Conservation (phyloP, 371 early-diverging fungal species). For the Rhizopus delemar region DNA sequence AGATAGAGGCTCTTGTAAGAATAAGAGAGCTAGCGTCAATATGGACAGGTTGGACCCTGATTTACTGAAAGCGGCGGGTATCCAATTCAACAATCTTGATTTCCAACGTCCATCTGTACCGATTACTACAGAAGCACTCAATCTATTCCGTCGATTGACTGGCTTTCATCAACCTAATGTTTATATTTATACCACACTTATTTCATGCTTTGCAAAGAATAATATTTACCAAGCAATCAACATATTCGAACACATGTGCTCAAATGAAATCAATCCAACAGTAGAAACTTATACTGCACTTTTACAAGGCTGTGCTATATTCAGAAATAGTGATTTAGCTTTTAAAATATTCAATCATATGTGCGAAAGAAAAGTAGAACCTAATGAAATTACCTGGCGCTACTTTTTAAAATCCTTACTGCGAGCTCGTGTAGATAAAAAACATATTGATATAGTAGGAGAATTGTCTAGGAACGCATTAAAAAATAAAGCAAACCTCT, state of each 20-base stretch:
- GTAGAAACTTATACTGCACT: constrained; percentile 43
- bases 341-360: constrained; percentile 39
- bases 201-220: constrained; percentile 47
- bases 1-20: constrained; percentile 7
- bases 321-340: constrained; percentile 37
- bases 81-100: constrained; percentile 14
- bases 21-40: constrained; percentile 1
- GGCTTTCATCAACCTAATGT: constrained; percentile 43
- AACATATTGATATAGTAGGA: constrained; percentile 37
- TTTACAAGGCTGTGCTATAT: constrained; percentile 50
- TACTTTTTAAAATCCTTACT: constrained; percentile 43
- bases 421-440: constrained; percentile 35
- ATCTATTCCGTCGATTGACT: constrained; percentile 41
- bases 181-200: constrained; percentile 51
- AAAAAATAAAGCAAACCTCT: neutral
- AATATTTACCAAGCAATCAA: constrained; percentile 37
- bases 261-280: constrained; percentile 34
- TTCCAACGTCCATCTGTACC: constrained; percentile 15
- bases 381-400: constrained; percentile 42
- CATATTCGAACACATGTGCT: constrained; percentile 45
- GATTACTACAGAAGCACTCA: constrained; percentile 30
- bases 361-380: constrained; percentile 34
- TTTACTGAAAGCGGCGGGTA: constrained; percentile 21
- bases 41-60: constrained; percentile 14
- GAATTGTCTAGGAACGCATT: constrained; percentile 20